Evolutionary conservation across 176 grass and related monocot genomes (phyloP).

Genomic region (Cymbopogon citratus): DNA sequence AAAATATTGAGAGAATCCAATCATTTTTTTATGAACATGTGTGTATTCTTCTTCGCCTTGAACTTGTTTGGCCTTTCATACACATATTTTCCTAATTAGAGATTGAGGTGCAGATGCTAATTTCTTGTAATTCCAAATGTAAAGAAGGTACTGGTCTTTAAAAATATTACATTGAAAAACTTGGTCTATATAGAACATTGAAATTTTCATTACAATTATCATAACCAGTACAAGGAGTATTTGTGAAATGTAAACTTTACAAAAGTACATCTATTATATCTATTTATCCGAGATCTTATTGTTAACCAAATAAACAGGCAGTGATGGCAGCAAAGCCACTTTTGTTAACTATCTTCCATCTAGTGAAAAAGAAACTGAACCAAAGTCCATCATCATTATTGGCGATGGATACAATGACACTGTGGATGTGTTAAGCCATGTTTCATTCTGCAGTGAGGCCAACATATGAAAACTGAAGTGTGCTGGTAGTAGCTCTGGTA

Average conservation of each 20-base stretch:
- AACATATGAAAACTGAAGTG: neutral
- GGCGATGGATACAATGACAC: slow-evolving; percentile 8
- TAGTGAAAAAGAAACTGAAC: slow-evolving; percentile 2
- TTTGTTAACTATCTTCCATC: slow-evolving; percentile 19
- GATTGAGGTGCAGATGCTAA: no score
- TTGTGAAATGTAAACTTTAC: neutral
- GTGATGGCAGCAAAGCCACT: neutral
- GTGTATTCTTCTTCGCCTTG: no score
- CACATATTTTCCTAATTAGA: no score
- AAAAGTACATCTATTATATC: neutral
- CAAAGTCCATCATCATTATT: slow-evolving; percentile 7
- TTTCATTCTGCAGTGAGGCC: neutral
- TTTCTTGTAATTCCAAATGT: no score
- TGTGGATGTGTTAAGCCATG: neutral
- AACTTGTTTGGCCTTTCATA: no score
- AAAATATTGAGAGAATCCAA: no score
- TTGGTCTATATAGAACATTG: neutral
- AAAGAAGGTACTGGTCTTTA: no score
- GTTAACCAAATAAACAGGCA: neutral
- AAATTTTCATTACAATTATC: neutral
- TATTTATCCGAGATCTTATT: neutral
- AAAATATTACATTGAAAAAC: no score
- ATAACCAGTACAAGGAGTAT: neutral
- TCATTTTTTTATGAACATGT: no score
- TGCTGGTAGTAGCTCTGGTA: neutral